phyloP scores from a whole-genome alignment of 2,329 filamentous ascomycete genomes.

The Dothistroma pini region DNA sequence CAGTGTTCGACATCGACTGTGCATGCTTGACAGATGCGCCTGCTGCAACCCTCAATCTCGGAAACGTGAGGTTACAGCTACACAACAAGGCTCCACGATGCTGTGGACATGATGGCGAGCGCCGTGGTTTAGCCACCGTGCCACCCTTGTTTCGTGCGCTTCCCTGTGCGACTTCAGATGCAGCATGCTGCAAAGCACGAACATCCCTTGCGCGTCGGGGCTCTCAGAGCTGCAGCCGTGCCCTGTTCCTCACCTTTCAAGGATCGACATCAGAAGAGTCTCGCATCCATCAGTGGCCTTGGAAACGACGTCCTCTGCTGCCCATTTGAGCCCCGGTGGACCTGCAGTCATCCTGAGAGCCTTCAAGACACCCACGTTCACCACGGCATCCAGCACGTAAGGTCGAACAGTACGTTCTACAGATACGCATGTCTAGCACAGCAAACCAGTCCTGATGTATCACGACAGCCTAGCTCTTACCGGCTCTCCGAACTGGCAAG shows the following conservation, averaged over 20 bases:
- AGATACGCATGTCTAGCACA: background rate
- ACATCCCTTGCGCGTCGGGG: background rate
- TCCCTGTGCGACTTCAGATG: background rate
- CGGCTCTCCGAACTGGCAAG: background rate
- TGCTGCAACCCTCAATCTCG: background rate
- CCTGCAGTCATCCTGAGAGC: background rate
- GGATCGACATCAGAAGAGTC: background rate
- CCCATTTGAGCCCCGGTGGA: background rate
- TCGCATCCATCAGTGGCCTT: background rate
- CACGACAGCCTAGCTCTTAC: background rate
- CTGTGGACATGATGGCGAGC: background rate
- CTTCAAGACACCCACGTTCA: background rate
- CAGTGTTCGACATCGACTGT: background rate
- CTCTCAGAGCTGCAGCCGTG: background rate
- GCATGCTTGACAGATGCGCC: background rate
- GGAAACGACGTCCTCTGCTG: background rate
- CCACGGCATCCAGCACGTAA: background rate
- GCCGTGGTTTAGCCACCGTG: background rate
- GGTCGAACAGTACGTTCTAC: background rate
- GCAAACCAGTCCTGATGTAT: background rate
- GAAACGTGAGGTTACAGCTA: background rate
- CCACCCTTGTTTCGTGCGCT: slow-evolving; percentile 3
- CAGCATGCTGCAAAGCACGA: background rate
- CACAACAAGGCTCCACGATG: background rate
- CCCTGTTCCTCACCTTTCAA: background rate